Percentiles rank a stretch among this genome's conserved stretches.
Conservation (phyloP, 1,284 basidiomycete genomes). For the Peniophora sp. region DNA sequence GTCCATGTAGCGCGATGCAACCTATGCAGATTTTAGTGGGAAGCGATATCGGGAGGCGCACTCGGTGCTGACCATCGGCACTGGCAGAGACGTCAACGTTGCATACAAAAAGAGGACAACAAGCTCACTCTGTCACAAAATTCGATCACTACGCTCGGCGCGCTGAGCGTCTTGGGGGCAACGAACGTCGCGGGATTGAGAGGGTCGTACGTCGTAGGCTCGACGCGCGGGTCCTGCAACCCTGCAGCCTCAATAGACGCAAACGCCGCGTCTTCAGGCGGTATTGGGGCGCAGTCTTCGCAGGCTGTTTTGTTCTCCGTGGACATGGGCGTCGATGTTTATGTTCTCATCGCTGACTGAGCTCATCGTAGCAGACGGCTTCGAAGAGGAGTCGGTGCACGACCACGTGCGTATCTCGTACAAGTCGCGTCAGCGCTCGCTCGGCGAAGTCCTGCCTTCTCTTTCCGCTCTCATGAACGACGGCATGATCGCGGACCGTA, state of each 20-base stretch:
- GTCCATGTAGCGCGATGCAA: constrained; percentile 83
- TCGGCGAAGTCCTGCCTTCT: too few relatives aligned
- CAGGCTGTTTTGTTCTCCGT: constrained; percentile 1
- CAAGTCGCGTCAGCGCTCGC: too few relatives aligned
- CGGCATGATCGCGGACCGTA: too few relatives aligned
- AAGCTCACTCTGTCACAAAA: constrained; percentile 73
- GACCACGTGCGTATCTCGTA: too few relatives aligned
- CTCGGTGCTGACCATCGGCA: constrained; percentile 58
- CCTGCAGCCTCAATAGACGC: background rate
- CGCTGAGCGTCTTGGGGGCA: constrained; percentile 39
- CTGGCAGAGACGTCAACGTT: constrained; percentile 25
- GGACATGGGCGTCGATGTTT: too few relatives aligned
- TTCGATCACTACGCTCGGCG: constrained; percentile 60
- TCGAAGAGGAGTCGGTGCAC: too few relatives aligned
- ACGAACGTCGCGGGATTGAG: constrained; percentile 52
- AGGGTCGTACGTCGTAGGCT: constrained; percentile 16
- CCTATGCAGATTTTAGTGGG: constrained; percentile 34
- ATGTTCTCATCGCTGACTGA: too few relatives aligned
- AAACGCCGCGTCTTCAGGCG: background rate
- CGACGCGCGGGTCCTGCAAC: background rate
- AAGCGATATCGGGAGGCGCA: too few relatives aligned
- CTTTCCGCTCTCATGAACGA: too few relatives aligned
- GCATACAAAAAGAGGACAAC: constrained; percentile 3
- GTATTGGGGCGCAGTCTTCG: background rate
- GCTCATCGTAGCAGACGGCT: too few relatives aligned